Evolutionary conservation across 1,139 yeast genomes (phyloP).

Genomic region (Saccharomyces hybrid): DNA sequence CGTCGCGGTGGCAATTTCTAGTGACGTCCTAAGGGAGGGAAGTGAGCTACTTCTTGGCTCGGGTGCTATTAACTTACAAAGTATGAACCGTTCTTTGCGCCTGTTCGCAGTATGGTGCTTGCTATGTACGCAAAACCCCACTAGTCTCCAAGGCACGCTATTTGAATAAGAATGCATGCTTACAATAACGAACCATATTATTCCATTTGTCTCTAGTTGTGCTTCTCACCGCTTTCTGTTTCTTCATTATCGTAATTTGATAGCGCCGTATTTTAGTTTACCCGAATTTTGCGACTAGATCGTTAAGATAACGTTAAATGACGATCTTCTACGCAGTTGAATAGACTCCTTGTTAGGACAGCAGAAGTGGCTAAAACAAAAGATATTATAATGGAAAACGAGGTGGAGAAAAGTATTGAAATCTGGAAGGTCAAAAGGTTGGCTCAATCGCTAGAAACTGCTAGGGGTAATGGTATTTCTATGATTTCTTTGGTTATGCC

Average conservation of each 20-base stretch:
- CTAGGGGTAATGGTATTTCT: constrained; percentile 97
- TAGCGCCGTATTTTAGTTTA: background rate
- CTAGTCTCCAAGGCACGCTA: too few species aligned
- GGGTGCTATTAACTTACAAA: too few species aligned
- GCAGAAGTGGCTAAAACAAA: constrained; percentile 1
- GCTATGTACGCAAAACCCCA: too few species aligned
- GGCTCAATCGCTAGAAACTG: constrained; percentile 76
- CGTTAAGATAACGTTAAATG: background rate
- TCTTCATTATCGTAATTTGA: background rate
- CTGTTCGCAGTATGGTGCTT: too few species aligned
- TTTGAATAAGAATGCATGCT: too few species aligned
- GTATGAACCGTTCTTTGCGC: too few species aligned
- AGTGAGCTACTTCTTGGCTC: too few species aligned
- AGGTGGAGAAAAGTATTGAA: constrained; percentile 93
- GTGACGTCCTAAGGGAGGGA: too few species aligned
- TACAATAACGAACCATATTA: too few species aligned
- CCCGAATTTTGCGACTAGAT: background rate
- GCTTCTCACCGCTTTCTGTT: too few species aligned
- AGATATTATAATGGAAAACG: constrained; percentile 36
- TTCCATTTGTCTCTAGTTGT: too few species aligned
- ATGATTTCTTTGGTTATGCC: constrained; percentile 95
- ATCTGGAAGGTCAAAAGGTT: constrained; percentile 97
- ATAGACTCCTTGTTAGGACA: background rate
- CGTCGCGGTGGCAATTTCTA: too few species aligned
- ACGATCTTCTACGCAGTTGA: background rate